Evolutionary conservation across 2,329 filamentous ascomycete genomes (phyloP).

Genomic region (Colletotrichum lupini): DNA sequence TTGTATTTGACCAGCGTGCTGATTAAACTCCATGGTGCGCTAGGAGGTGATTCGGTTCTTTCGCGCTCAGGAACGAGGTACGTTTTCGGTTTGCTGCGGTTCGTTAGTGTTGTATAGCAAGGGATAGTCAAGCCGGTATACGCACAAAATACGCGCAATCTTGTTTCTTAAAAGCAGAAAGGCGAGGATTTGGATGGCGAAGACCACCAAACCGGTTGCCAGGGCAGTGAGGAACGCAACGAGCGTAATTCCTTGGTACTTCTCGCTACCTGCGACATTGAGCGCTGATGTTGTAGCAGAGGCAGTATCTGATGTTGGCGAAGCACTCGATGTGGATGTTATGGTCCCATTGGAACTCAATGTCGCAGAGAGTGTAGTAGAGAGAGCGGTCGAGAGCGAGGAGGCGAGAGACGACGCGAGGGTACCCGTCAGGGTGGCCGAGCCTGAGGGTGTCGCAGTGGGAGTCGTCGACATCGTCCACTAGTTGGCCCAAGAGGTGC

Average conservation of each 20-base stretch:
- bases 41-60: slow-evolving; percentile 79
- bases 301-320: neutral
- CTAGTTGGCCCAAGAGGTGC: neutral
- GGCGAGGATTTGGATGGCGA: slow-evolving; percentile 72
- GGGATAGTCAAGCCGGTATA: slow-evolving; percentile 34
- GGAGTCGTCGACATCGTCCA: slow-evolving; percentile 26
- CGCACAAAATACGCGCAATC: slow-evolving; percentile 84
- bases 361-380: slow-evolving; percentile 10
- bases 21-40: slow-evolving; percentile 62
- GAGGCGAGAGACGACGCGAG: slow-evolving; percentile 40
- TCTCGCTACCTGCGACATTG: neutral
- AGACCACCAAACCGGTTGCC: slow-evolving; percentile 70
- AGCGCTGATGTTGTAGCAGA: neutral
- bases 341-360: slow-evolving; percentile 24
- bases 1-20: slow-evolving; percentile 73
- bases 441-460: slow-evolving; percentile 26
- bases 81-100: slow-evolving; percentile 78
- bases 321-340: neutral
- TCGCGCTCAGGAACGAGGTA: slow-evolving; percentile 89
- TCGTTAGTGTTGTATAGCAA: slow-evolving; percentile 30
- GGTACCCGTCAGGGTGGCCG: slow-evolving; percentile 31
- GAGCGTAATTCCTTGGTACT: slow-evolving; percentile 55
- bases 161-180: slow-evolving; percentile 84
- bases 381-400: slow-evolving; percentile 16
- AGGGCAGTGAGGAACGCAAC: slow-evolving; percentile 74